Evolutionary conservation across 192 early-diverging fungal genomes (phyloP).

Genomic region (Pilaira anomala): DNA sequence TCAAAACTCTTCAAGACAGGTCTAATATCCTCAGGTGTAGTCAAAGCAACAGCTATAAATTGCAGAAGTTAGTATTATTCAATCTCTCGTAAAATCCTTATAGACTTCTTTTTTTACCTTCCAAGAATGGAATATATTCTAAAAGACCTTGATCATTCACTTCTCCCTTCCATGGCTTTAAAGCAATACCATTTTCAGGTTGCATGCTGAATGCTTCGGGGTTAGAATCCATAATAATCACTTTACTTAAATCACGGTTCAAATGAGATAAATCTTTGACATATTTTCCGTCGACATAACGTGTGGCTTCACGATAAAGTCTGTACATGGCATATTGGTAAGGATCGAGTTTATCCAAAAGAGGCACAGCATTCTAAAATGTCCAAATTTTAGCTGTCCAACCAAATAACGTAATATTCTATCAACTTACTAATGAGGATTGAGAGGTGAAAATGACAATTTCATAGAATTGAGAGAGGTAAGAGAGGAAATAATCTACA

Average conservation of each 20-base stretch:
- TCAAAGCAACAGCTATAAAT: constrained; percentile 58
- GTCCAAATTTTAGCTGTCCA: not conserved
- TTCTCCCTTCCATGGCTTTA: constrained; percentile 86
- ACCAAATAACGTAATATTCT: not conserved
- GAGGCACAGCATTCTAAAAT: constrained; percentile 71
- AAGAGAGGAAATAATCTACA: constrained; percentile 91
- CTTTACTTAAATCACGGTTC: constrained; percentile 92
- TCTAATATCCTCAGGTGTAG: constrained; percentile 73
- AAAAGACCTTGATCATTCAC: constrained; percentile 75
- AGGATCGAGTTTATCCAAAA: constrained; percentile 89
- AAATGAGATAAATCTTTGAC: constrained; percentile 87
- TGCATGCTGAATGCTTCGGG: constrained; percentile 81
- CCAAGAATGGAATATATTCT: constrained; percentile 87
- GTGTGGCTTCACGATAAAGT: constrained; percentile 89
- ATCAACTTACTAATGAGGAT: constrained; percentile 66
- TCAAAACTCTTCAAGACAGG: constrained; percentile 65
- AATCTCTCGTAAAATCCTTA: no score
- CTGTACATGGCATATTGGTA: constrained; percentile 82
- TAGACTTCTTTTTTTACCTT: constrained; percentile 55
- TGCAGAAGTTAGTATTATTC: constrained; percentile 3
- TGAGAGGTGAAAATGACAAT: constrained; percentile 94
- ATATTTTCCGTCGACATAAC: constrained; percentile 78
- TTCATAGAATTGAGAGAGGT: constrained; percentile 90
- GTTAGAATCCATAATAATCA: constrained; percentile 91
- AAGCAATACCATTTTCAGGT: constrained; percentile 85